Evolutionary conservation across 352 stramenopile genomes (phyloP).

Genomic region (Plasmopara halstedii): DNA sequence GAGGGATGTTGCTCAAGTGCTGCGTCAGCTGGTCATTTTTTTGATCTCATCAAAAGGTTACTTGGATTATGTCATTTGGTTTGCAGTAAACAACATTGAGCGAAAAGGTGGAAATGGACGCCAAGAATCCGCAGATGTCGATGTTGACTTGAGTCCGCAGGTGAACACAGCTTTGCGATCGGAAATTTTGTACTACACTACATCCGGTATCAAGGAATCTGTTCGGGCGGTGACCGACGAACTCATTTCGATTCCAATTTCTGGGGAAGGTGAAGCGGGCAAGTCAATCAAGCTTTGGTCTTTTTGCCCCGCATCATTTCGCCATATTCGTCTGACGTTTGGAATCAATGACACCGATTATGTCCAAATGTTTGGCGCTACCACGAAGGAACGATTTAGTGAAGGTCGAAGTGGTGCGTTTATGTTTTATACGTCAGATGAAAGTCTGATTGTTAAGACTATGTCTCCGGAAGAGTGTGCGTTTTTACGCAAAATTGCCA

Average conservation of each 20-base stretch:
- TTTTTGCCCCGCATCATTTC: conserved; percentile 79
- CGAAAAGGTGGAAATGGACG: conserved; percentile 35
- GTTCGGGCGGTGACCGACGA: conserved; percentile 68
- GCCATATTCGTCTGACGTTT: conserved; percentile 74
- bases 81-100: conserved; percentile 85
- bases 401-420: conserved; percentile 86
- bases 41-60: conserved; percentile 80
- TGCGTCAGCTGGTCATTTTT: conserved; percentile 79
- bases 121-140: conserved; percentile 66
- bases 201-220: conserved; percentile 83
- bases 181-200: conserved; percentile 89
- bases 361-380: conserved; percentile 75
- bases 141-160: conserved; percentile 81
- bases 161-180: conserved; percentile 83
- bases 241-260: conserved; percentile 74
- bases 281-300: conserved; percentile 87
- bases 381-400: conserved; percentile 84
- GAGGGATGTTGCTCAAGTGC: conserved; percentile 56
- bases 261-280: conserved; percentile 58
- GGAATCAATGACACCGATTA: conserved; percentile 81
- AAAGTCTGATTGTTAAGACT: conserved; percentile 88
- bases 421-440: conserved; percentile 89
- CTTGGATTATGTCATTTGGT: conserved; percentile 87
- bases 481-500: conserved; percentile 80
- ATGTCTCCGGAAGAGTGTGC: conserved; percentile 82